Evolutionary conservation across 257 asterid genomes (phyloP), one percentile per base, ranked within the genome.

Genomic region (Nemophila menziesii): DNA sequence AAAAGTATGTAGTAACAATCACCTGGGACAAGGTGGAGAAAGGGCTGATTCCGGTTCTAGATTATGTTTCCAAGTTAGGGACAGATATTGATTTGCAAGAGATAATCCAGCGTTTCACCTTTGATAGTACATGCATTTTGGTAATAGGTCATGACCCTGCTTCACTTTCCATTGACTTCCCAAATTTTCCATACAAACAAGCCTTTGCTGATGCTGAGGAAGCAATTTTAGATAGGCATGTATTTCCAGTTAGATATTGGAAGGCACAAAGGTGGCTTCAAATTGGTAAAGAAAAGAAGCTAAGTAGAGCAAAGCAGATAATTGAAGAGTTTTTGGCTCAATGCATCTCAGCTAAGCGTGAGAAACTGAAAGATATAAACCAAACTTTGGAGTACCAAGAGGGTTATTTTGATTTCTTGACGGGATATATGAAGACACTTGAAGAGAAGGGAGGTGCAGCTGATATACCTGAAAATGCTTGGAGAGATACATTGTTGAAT

Each of bases 21-120:
- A 40, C 44, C 21, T 40, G 44, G 22, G 19, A 40, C 21, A 40
- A 40, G 44, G 44, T 40, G 8, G n/a, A 40, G 21, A 40, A 40
- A 17, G 44, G 44, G 22, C 10, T 40, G 22, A 40, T 40, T 22
- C 44, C 44, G 4, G 19, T 40, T 6, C 44, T 40, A n/a, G 44
- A 40, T 5, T 13, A 40, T 16, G 11, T 40, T 2, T 21, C 44
- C 23, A 40, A 40, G 23, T 16, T 40, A 40, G 22, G 44, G 21
- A 17, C 6, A 18, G 44, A 40, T 40, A 22, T 40, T 20, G 22
- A 40, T 40, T 40, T 40, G 23, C 22, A 40, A 7, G 44, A 40
- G 0, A 16, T 40, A 11, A 17, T 40, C 19, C 44, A 40, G 12
- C 42, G 42, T 37, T 11, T 37, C 8, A 12, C 42, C 8, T 37